These are phyloP conservation scores for Moesziomyces aphidis DNA, from an alignment of 1,284 basidiomycete genomes.

Conservation along the genomic window DNA sequence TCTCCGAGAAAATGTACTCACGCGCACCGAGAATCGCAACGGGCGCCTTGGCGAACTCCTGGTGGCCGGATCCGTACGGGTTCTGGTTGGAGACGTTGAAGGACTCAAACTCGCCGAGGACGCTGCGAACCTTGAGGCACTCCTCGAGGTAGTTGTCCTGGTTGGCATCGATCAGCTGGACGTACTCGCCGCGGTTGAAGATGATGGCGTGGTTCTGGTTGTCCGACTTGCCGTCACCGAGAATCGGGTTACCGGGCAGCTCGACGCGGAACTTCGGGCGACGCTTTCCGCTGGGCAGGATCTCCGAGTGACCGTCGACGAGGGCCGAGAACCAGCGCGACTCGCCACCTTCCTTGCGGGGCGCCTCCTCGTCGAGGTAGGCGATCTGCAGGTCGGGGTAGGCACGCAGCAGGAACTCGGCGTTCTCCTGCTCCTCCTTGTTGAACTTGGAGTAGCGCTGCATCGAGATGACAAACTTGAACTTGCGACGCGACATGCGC, in stretches of 20 bases:
- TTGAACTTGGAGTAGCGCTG: slow-evolving; percentile 99
- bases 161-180: slow-evolving; percentile 99
- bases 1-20: slow-evolving; percentile 99
- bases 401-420: slow-evolving; percentile 96
- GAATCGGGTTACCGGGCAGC: slow-evolving; percentile 96
- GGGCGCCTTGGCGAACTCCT: slow-evolving; percentile 80
- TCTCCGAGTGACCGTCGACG: slow-evolving; percentile 97
- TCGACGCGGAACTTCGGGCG: slow-evolving; percentile 98
- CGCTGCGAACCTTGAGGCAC: slow-evolving; percentile 97
- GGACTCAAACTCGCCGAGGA: slow-evolving; percentile 98
- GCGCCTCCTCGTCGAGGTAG: slow-evolving; percentile 94
- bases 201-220: slow-evolving; percentile 99
- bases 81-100: slow-evolving; percentile 85
- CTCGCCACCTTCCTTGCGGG: slow-evolving; percentile 92
- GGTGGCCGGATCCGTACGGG: slow-evolving; percentile 82
- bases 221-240: slow-evolving; percentile 99
- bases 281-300: slow-evolving; percentile 86
- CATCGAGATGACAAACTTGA: slow-evolving; percentile 99
- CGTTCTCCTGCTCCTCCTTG: slow-evolving; percentile 99
- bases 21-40: slow-evolving; percentile 98
- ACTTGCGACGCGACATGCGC: slow-evolving; percentile 96
- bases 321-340: slow-evolving; percentile 93
- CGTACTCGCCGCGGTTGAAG: slow-evolving; percentile 98
- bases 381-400: slow-evolving; percentile 99
- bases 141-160: slow-evolving; percentile 99